phyloP scores from a whole-genome alignment of 2,329 filamentous ascomycete genomes.

The Penicillium sp. region DNA sequence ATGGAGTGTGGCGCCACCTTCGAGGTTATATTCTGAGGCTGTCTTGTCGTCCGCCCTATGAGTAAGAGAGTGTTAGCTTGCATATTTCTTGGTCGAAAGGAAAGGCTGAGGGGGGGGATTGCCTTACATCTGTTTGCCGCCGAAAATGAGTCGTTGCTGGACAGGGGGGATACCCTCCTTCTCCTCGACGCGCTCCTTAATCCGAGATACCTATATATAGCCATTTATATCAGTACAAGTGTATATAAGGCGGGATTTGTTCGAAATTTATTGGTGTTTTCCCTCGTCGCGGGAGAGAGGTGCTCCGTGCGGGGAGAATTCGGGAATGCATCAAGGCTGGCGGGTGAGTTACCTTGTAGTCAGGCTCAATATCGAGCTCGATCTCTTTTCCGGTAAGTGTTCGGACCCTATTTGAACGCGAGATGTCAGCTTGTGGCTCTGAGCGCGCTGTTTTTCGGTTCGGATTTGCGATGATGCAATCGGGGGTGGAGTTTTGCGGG shows the following conservation, averaged over 20 bases:
- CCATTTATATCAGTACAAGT: background rate
- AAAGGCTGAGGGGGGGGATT: background rate
- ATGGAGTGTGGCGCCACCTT: slow-evolving; percentile 90
- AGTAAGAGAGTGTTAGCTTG: slow-evolving; percentile 2
- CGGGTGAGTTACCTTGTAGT: slow-evolving; percentile 71
- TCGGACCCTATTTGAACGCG: slow-evolving; percentile 67
- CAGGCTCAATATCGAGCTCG: slow-evolving; percentile 91
- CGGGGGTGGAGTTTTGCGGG: background rate
- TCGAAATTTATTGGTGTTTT: background rate
- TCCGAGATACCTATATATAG: slow-evolving; percentile 71
- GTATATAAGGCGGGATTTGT: background rate
- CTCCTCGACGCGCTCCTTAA: slow-evolving; percentile 99
- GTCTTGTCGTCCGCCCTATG: slow-evolving; percentile 91
- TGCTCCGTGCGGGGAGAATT: slow-evolving; percentile 1
- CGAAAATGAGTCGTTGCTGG: slow-evolving; percentile 93
- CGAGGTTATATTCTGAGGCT: slow-evolving; percentile 82
- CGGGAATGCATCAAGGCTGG: background rate
- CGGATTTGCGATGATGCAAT: slow-evolving; percentile 21
- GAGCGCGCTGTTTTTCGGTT: slow-evolving; percentile 1
- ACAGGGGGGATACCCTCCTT: slow-evolving; percentile 98
- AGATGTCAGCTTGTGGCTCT: slow-evolving; percentile 17
- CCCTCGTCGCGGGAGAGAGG: background rate
- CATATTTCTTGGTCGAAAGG: background rate
- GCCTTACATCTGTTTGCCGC: slow-evolving; percentile 95
- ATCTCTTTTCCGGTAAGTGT: slow-evolving; percentile 99